Percentiles rank a stretch among this genome's conserved stretches.
These are phyloP conservation scores for Ottelia alismoides DNA, from an alignment of 106 monocot species.

Conservation along the genomic window DNA sequence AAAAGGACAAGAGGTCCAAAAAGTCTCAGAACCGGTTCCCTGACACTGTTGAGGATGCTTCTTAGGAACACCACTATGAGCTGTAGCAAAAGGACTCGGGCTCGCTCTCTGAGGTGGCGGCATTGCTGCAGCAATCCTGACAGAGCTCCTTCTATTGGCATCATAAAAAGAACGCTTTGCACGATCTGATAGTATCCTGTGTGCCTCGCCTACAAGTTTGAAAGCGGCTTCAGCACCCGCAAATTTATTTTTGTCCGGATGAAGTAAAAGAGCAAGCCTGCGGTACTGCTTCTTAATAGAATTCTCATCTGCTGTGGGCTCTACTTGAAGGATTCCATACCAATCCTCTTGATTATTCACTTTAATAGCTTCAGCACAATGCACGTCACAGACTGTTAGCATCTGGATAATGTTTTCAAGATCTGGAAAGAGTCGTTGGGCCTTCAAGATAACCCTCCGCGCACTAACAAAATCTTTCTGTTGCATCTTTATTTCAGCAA, in stretches of 20 bases:
- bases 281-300: conserved; percentile 58
- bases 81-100: not conserved
- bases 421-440: conserved; percentile 55
- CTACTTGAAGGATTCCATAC: conserved; percentile 66
- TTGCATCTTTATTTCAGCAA: conserved; percentile 60
- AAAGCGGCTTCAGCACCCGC: conserved; percentile 76
- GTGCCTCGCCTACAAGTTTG: conserved; percentile 61
- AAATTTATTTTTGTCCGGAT: conserved; percentile 85
- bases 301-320: conserved; percentile 35
- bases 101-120: conserved; percentile 10
- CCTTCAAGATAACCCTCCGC: conserved; percentile 38
- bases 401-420: conserved; percentile 60
- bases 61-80: conserved; percentile 1
- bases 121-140: conserved; percentile 1
- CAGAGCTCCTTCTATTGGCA: conserved; percentile 22
- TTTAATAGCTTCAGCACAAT: conserved; percentile 35
- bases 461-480: conserved; percentile 45
- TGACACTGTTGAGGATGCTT: no score
- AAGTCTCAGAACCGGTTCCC: no score
- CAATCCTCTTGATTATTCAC: conserved; percentile 36
- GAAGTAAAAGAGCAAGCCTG: conserved; percentile 60
- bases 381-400: conserved; percentile 72
- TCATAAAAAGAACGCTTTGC: conserved; percentile 40
- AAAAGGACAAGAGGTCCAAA: no score
- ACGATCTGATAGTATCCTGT: conserved; percentile 33